phyloP scores from a whole-genome alignment of 169 alveolate genomes.

The Plasmodium malariae region DNA sequence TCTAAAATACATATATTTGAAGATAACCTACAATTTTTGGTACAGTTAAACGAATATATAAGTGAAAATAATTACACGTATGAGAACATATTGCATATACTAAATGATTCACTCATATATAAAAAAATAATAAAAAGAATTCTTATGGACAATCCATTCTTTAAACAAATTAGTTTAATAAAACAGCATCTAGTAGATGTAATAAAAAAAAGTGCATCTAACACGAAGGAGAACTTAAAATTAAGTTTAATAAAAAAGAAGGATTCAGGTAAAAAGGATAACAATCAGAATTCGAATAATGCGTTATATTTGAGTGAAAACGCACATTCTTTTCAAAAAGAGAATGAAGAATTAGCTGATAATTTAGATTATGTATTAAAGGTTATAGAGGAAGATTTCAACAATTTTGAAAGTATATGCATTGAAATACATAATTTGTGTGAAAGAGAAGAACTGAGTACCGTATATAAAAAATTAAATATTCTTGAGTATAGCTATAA shows the following conservation, averaged over 20 bases:
- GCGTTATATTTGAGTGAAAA: slow-evolving; percentile 20
- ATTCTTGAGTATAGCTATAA: slow-evolving; percentile 22
- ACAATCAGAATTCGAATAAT: background rate
- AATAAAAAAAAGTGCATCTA: slow-evolving; percentile 25
- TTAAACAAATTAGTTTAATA: slow-evolving; percentile 38
- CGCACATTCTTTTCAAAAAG: background rate
- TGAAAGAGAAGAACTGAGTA: slow-evolving; percentile 40
- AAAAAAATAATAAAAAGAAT: slow-evolving; percentile 33
- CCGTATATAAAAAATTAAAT: slow-evolving; percentile 20
- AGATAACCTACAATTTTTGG: slow-evolving; percentile 49
- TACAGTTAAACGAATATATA: slow-evolving; percentile 34
- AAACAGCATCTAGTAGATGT: slow-evolving; percentile 37
- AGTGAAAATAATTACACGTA: slow-evolving; percentile 38
- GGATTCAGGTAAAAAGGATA: background rate
- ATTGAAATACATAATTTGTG: slow-evolving; percentile 20
- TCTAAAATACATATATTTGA: slow-evolving; percentile 54
- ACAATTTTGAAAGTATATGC: slow-evolving; percentile 53
- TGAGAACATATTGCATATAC: slow-evolving; percentile 13
- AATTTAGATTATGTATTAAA: slow-evolving; percentile 17
- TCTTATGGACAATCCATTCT: slow-evolving; percentile 48
- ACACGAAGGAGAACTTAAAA: slow-evolving; percentile 12
- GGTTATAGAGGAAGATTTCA: slow-evolving; percentile 29
- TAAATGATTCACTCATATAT: slow-evolving; percentile 36
- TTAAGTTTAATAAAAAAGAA: slow-evolving; percentile 34
- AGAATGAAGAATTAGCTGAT: slow-evolving; percentile 13